Conservation (phyloP, 106 monocot species). For the Dioscorea dumetorum region DNA sequence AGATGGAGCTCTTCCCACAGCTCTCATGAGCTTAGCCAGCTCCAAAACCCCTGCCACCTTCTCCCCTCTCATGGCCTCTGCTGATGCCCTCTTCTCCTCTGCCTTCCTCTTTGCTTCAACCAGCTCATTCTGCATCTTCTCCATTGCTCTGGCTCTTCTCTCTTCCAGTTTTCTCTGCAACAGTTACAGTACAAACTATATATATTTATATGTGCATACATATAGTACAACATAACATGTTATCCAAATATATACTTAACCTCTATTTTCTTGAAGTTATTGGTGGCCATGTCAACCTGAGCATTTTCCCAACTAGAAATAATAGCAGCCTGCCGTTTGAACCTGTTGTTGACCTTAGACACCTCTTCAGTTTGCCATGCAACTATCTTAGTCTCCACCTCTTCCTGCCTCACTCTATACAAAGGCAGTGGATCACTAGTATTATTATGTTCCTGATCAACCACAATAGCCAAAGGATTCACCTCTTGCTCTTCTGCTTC, state of each 20-base stretch:
- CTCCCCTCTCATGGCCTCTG: conserved; percentile 73
- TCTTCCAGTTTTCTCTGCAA: conserved; percentile 79
- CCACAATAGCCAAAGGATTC: conserved; percentile 81
- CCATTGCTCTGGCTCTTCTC: conserved; percentile 67
- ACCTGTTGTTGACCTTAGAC: conserved; percentile 82
- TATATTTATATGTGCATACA: not conserved
- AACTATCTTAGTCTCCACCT: conserved; percentile 68
- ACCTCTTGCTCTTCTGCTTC: conserved; percentile 62
- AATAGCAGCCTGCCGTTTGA: conserved; percentile 70
- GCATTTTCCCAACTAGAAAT: conserved; percentile 79
- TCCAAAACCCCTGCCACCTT: conserved; percentile 69
- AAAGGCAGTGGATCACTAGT: conserved; percentile 52
- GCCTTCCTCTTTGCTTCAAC: conserved; percentile 60
- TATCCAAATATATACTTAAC: conserved; percentile 3
- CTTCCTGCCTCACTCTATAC: conserved; percentile 55
- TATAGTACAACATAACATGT: not conserved
- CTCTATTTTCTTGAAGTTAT: conserved; percentile 70
- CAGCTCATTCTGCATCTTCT: conserved; percentile 78
- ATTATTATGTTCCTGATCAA: conserved; percentile 24
- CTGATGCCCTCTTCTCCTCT: conserved; percentile 74
- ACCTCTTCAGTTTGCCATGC: conserved; percentile 82
- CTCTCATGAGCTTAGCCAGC: conserved; percentile 61
- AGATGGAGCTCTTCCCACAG: conserved; percentile 52
- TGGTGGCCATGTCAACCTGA: conserved; percentile 63
- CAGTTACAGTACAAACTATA: not conserved